phyloP scores from a whole-genome alignment of 116 monocot genomes.

The Thalassia testudinum region DNA sequence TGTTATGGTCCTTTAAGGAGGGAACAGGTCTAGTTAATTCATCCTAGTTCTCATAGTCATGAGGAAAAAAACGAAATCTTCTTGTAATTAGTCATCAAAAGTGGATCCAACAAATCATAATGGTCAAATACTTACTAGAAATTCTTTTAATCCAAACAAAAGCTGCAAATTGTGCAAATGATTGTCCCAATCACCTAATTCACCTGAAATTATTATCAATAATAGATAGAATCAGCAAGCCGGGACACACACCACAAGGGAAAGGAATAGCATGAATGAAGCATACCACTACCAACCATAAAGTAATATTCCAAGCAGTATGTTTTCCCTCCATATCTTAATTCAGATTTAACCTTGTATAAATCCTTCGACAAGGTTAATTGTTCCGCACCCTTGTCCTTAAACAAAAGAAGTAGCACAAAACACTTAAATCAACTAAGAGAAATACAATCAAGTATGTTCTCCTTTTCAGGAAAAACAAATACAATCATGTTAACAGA shows the following conservation, averaged over 20 bases:
- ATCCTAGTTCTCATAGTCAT: no score
- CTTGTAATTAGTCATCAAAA: not conserved
- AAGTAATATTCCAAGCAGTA: slow-evolving; percentile 89
- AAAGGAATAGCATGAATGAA: not conserved
- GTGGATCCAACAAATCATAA: not conserved
- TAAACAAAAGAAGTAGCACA: slow-evolving; percentile 10
- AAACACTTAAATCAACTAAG: not conserved
- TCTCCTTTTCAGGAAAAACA: no score
- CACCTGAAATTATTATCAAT: slow-evolving; percentile 18
- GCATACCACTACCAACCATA: slow-evolving; percentile 32
- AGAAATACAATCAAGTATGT: no score
- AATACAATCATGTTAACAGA: no score
- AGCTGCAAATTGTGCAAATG: slow-evolving; percentile 63
- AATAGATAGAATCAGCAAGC: not conserved
- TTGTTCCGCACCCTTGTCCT: slow-evolving; percentile 79
- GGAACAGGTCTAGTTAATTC: no score
- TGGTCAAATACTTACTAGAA: slow-evolving; percentile 43
- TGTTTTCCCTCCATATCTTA: slow-evolving; percentile 52
- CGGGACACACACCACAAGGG: no score
- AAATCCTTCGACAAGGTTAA: slow-evolving; percentile 37
- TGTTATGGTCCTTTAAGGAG: no score
- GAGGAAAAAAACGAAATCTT: no score
- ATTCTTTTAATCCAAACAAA: slow-evolving; percentile 85
- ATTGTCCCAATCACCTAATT: slow-evolving; percentile 47
- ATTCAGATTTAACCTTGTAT: slow-evolving; percentile 54